Evolutionary conservation across 345 rosid genomes (phyloP), one percentile per base, ranked within the genome.

Genomic region (Carallia pectinifolia): DNA sequence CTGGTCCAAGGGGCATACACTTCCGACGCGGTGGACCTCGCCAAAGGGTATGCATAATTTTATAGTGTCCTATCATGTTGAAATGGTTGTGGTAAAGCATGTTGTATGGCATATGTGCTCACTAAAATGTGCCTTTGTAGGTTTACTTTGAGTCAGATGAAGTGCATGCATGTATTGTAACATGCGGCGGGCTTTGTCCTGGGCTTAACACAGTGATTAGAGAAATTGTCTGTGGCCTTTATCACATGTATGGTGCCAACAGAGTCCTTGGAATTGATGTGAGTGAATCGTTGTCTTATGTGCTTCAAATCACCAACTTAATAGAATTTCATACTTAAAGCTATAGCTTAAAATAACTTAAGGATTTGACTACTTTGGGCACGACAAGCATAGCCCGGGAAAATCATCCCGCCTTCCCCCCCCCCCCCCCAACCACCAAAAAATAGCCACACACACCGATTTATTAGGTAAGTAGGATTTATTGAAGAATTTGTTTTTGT

Each of bases 11-110:
- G 39, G 85, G 85, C 27, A 34, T 9, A 60, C 85, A 82, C 62
- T 82, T 82, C 69, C 79, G 83, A 37, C 85, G 85, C 56, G 85
- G 83, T 36, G 85, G 85, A 62, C 85, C 85, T 61, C 67, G 79
- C 64, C 83, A 82, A 64, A 79, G 65, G 79, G 85, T 79, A 79
- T 58, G 13, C 6, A 4, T 67, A 1, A 39, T 67, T 38, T 27
- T 18, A 52, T 17, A 6, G 27, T 2, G 27, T 59, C 47, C 36
- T 19, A 23, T 23, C 30, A 15, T 47, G 30, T 48, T 58, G 36
- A 40, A 36, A 5, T 52, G 53, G 27, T 55, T 6, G 7, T 31
- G 27, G 50, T 55, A 13, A 53, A 67, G 6, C 16, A 33, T 17
- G 5, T 53, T 8, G 18, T 66, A 19, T 53, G 19, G 47, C 58